Conservation (phyloP, 768 basidiomycete genomes). For the Russula compacta region DNA sequence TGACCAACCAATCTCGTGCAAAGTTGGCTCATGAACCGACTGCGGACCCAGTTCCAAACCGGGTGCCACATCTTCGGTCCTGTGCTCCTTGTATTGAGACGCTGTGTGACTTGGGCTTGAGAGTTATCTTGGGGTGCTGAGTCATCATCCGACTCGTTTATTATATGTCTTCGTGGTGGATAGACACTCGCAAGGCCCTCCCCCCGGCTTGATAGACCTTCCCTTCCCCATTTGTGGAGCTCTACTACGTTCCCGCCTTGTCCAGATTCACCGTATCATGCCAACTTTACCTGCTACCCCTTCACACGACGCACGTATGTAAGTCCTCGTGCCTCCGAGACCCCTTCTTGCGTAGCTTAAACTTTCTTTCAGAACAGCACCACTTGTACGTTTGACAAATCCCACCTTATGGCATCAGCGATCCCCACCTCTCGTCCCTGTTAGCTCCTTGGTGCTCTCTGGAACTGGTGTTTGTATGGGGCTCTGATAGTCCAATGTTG, state of each 20-base stretch:
- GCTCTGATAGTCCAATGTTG: constrained; percentile 25
- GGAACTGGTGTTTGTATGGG: constrained; percentile 25
- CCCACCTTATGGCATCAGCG: not conserved
- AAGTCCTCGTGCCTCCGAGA: not conserved
- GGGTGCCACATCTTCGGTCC: not conserved
- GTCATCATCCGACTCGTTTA: not conserved
- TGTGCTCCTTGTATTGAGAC: not conserved
- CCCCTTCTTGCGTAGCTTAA: not conserved
- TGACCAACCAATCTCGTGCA: too few species aligned
- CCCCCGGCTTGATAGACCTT: not conserved
- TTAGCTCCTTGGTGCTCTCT: constrained; percentile 5
- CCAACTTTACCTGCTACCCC: not conserved
- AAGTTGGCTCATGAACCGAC: too few species aligned
- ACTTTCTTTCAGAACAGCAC: not conserved
- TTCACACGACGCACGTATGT: not conserved
- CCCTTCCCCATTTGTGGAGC: not conserved
- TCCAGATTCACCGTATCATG: not conserved
- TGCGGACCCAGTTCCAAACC: too few species aligned
- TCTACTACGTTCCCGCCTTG: not conserved
- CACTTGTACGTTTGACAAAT: not conserved
- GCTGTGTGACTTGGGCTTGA: not conserved
- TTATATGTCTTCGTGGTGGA: not conserved
- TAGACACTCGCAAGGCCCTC: not conserved
- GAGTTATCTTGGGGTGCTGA: not conserved
- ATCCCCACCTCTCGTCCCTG: not conserved